Percentiles rank a stretch among this genome's conserved stretches.
phyloP scores from a whole-genome alignment of 148 eudicot genomes.

The Persicaria maculosa region DNA sequence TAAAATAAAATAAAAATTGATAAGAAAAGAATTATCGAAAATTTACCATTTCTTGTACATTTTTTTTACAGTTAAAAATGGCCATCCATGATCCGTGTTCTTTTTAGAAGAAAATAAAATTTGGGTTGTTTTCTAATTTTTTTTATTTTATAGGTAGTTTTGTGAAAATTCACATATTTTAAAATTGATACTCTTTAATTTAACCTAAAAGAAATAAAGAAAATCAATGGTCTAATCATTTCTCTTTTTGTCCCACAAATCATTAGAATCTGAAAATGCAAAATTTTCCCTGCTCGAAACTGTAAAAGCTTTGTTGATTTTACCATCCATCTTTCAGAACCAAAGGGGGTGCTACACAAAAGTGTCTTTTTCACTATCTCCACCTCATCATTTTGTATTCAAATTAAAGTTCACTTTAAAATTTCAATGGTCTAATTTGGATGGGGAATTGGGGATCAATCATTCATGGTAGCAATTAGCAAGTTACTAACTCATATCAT shows the following conservation, averaged over 20 bases:
- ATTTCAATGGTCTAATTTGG: neutral
- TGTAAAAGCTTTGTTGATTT: neutral
- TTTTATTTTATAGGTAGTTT: no score
- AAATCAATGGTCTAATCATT: conserved; percentile 6
- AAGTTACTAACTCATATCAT: no score
- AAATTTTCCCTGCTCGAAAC: neutral
- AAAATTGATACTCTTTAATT: no score
- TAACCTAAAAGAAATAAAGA: neutral
- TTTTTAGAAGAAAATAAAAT: no score
- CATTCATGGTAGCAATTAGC: no score
- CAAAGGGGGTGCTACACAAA: neutral
- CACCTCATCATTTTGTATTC: neutral
- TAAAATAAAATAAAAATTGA: no score
- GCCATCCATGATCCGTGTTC: no score
- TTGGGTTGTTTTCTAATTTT: no score
- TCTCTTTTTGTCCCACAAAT: neutral
- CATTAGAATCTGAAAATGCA: neutral
- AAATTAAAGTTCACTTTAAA: neutral
- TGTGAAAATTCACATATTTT: no score
- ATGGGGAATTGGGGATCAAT: neutral
- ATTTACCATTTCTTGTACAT: no score
- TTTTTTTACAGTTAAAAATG: no score
- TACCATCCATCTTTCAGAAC: neutral
- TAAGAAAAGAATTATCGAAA: no score
- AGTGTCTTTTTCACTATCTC: neutral